Evolutionary conservation across 2,329 filamentous ascomycete genomes (phyloP).

Genomic region (Huntiella omanensis): DNA sequence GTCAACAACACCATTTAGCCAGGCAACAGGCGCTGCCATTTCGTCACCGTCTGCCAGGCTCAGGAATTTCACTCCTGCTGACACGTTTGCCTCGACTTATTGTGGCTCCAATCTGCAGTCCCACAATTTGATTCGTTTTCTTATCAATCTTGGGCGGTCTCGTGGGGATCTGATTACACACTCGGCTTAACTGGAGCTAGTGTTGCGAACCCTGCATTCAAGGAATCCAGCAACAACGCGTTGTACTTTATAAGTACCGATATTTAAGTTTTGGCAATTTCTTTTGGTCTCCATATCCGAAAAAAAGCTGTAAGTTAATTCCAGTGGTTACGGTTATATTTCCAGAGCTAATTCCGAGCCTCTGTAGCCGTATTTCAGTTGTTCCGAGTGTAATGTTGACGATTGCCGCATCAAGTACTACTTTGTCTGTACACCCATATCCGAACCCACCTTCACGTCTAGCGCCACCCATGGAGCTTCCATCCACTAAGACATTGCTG

Average conservation of each 20-base stretch:
- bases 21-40: too few species aligned
- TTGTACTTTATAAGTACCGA: constrained; percentile 6
- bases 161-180: constrained; percentile 9
- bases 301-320: not conserved
- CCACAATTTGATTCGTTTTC: not conserved
- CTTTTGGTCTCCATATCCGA: not conserved
- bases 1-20: too few species aligned
- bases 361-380: not conserved
- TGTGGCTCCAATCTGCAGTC: too few species aligned
- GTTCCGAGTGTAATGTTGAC: not conserved
- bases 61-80: too few species aligned
- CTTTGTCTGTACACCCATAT: constrained; percentile 2
- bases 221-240: not conserved
- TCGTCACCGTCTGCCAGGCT: too few species aligned
- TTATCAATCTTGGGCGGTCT: constrained; percentile 10
- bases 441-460: not conserved
- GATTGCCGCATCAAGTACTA: not conserved
- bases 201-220: too few species aligned
- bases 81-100: too few species aligned
- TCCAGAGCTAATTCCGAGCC: not conserved
- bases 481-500: constrained; percentile 8
- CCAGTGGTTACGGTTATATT: too few species aligned
- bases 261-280: too few species aligned
- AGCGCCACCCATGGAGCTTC: constrained; percentile 3
- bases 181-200: not conserved